Conservation (phyloP, 306 rosid genomes). For the Trifolium pratense region DNA sequence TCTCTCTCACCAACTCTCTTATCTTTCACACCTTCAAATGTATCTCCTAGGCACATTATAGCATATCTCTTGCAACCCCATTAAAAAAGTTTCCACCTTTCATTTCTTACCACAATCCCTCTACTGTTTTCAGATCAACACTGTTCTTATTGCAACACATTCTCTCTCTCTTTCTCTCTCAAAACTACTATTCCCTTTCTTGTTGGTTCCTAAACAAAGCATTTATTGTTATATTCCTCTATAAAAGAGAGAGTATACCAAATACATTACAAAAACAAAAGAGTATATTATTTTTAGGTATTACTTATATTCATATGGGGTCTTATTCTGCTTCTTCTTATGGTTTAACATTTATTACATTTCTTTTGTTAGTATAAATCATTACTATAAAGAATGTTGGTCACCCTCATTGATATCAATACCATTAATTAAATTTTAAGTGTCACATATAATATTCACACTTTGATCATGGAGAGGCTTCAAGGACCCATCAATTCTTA, state of each 20-base stretch:
- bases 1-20: constrained; percentile 43
- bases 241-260: constrained; percentile 42
- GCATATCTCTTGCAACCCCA: constrained; percentile 43
- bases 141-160: not conserved
- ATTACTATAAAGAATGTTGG: constrained; percentile 72
- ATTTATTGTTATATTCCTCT: constrained; percentile 53
- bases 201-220: constrained; percentile 48
- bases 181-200: constrained; percentile 20
- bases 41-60: constrained; percentile 31
- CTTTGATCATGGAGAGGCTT: constrained; percentile 76
- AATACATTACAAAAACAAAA: constrained; percentile 44
- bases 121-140: constrained; percentile 7
- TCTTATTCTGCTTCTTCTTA: constrained; percentile 60
- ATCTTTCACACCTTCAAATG: constrained; percentile 44
- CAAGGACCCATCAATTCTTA: constrained; percentile 86
- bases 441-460: constrained; percentile 34
- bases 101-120: constrained; percentile 63
- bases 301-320: constrained; percentile 52
- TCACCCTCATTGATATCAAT: constrained; percentile 35
- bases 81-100: constrained; percentile 60
- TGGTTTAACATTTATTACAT: constrained; percentile 71
- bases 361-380: constrained; percentile 59
- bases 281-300: constrained; percentile 47
- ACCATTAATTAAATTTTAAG: constrained; percentile 45
- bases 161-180: not conserved